A percentile compares a stretch with the other conserved stretches of the same genome.
Conservation (phyloP, 441 rosid genomes). For the Euphorbia schlechtendalii region DNA sequence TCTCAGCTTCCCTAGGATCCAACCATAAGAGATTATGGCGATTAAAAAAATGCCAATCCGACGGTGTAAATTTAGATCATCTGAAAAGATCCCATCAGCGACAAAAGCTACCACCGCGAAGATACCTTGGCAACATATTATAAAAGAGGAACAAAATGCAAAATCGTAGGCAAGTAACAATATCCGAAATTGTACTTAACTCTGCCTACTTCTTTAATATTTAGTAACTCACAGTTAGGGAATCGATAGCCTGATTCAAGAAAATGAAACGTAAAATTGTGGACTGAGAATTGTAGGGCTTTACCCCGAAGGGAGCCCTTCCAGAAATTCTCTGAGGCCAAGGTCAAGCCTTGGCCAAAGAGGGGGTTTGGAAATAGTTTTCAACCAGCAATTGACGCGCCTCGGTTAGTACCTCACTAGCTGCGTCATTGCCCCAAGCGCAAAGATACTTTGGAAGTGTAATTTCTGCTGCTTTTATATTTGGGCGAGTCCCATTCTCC, state of each 20-base stretch:
- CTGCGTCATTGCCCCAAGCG: slow-evolving; percentile 99
- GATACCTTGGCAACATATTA: too few relatives aligned
- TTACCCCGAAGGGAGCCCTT: slow-evolving; percentile 49
- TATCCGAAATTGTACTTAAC: too few relatives aligned
- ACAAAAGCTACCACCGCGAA: slow-evolving; percentile 48
- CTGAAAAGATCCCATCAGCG: slow-evolving; percentile 67
- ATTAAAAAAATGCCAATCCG: slow-evolving; percentile 90
- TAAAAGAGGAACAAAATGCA: too few relatives aligned
- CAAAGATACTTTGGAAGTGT: too few relatives aligned
- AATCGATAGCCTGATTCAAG: too few relatives aligned
- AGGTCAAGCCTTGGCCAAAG: slow-evolving; percentile 37
- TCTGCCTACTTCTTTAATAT: too few relatives aligned
- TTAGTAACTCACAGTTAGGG: too few relatives aligned
- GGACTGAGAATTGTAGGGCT: slow-evolving; percentile 31
- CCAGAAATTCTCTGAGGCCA: slow-evolving; percentile 59
- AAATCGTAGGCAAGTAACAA: too few relatives aligned
- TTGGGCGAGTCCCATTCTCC: too few relatives aligned
- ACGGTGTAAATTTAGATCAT: slow-evolving; percentile 69
- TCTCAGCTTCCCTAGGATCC: slow-evolving; percentile 72
- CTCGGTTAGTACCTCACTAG: slow-evolving; percentile 84
- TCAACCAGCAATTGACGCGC: slow-evolving; percentile 97
- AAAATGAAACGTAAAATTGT: too few relatives aligned
- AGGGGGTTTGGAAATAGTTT: slow-evolving; percentile 96
- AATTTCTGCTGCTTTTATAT: too few relatives aligned
- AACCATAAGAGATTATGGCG: slow-evolving; percentile 76